phyloP scores from a whole-genome alignment of 768 basidiomycete species.

The Trametopsis cervina region DNA sequence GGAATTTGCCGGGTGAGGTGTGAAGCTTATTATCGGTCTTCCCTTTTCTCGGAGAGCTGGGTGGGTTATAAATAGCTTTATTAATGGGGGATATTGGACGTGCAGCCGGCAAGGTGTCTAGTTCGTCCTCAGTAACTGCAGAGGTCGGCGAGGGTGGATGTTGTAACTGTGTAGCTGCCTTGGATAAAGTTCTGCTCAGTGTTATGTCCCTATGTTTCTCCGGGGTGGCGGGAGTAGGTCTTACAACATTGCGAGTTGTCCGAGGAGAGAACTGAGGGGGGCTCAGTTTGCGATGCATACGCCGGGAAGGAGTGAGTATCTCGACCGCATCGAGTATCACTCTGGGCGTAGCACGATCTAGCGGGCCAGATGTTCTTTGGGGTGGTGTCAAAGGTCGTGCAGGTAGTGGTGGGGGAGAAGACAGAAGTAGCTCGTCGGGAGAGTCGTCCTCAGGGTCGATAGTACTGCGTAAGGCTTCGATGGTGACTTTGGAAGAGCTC shows the following conservation, averaged over 20 bases:
- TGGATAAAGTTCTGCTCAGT: background rate
- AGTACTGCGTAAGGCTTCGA: background rate
- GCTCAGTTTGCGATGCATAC: slow-evolving; percentile 6
- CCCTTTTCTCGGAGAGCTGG: slow-evolving; percentile 5
- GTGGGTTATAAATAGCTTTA: background rate
- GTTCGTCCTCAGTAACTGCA: background rate
- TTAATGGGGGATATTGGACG: slow-evolving; percentile 1
- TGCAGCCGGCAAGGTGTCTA: slow-evolving; percentile 5
- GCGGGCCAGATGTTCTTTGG: background rate
- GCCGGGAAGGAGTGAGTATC: slow-evolving; percentile 17
- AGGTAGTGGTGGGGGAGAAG: background rate
- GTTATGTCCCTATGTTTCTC: background rate
- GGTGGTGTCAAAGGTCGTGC: slow-evolving; percentile 6
- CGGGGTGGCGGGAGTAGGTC: background rate
- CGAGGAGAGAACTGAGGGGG: background rate
- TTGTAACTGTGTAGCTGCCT: background rate
- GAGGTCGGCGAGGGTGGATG: background rate
- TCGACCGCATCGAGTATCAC: slow-evolving; percentile 21
- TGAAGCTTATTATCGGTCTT: background rate
- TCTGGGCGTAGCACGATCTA: slow-evolving; percentile 9
- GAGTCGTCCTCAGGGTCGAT: slow-evolving; percentile 3
- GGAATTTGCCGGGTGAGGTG: slow-evolving; percentile 3
- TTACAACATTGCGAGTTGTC: background rate
- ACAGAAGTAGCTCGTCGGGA: slow-evolving; percentile 12
- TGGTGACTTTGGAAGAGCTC: slow-evolving; percentile 8